phyloP scores from a whole-genome alignment of 352 stramenopile species.

The Phytophthora macrochlamydospora region DNA sequence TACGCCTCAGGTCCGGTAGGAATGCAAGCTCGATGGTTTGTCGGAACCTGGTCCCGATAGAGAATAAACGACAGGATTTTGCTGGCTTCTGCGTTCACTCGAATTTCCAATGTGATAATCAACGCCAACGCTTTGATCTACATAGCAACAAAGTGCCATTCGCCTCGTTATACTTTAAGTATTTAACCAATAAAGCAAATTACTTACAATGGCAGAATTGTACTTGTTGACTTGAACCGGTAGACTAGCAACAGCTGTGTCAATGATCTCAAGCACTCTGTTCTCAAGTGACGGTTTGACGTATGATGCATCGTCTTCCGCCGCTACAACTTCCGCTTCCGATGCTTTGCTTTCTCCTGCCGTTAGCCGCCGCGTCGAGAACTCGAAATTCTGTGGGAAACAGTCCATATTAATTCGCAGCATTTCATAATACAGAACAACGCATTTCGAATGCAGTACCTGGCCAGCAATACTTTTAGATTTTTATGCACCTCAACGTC shows the following conservation, averaged over 20 bases:
- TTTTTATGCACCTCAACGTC: constrained; percentile 49
- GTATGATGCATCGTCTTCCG: constrained; percentile 15
- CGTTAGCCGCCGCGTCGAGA: constrained; percentile 30
- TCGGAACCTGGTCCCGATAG: constrained; percentile 53
- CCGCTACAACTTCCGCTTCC: not conserved
- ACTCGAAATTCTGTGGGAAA: constrained; percentile 39
- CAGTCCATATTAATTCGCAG: not conserved
- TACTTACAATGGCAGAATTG: constrained; percentile 41
- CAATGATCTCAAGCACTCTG: constrained; percentile 37
- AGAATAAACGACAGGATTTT: constrained; percentile 57
- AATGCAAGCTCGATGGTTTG: constrained; percentile 48
- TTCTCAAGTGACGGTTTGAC: constrained; percentile 17
- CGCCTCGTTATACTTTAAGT: not conserved
- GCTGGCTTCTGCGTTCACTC: constrained; percentile 35
- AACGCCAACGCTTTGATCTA: constrained; percentile 28
- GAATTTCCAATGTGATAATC: constrained; percentile 47
- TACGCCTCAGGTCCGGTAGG: constrained; percentile 37
- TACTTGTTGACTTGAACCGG: constrained; percentile 40
- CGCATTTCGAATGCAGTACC: constrained; percentile 12
- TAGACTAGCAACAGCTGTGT: constrained; percentile 25
- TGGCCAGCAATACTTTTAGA: constrained; percentile 51
- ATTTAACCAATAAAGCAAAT: not conserved
- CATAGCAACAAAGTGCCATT: not conserved
- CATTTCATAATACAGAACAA: not conserved
- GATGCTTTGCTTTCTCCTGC: constrained; percentile 7